Evolutionary conservation across 805 yeast species (phyloP).

Genomic region (Sungouiella thailandica): DNA sequence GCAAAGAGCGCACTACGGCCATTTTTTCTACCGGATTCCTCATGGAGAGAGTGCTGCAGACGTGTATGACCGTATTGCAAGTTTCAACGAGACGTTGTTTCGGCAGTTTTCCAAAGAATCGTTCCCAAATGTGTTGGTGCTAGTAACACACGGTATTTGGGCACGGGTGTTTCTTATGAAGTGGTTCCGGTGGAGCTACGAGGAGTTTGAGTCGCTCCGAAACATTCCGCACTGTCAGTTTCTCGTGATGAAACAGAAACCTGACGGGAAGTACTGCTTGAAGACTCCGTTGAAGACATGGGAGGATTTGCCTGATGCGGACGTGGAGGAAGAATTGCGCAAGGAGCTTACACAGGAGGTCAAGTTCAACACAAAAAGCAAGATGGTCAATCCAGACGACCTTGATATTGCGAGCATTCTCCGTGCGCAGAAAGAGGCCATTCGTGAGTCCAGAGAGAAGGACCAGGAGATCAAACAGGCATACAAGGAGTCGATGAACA

Average conservation of each 20-base stretch:
- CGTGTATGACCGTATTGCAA: constrained; percentile 85
- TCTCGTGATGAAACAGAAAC: constrained; percentile 66
- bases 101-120: constrained; percentile 67
- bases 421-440: constrained; percentile 34
- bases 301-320: constrained; percentile 52
- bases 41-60: constrained; percentile 96
- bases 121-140: constrained; percentile 75
- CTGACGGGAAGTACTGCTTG: constrained; percentile 48
- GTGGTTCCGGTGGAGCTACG: constrained; percentile 93
- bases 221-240: constrained; percentile 85
- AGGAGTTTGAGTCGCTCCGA: constrained; percentile 75
- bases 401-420: constrained; percentile 34
- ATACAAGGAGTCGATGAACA: constrained; percentile 21
- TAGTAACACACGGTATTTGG: constrained; percentile 94
- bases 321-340: constrained; percentile 31
- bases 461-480: constrained; percentile 39
- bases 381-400: constrained; percentile 30
- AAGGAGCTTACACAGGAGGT: constrained; percentile 35
- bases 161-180: constrained; percentile 88
- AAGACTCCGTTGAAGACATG: constrained; percentile 65
- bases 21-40: constrained; percentile 78
- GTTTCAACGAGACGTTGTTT: constrained; percentile 82
- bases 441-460: constrained; percentile 35
- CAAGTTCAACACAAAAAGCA: constrained; percentile 31
- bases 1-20: constrained; percentile 82